These are phyloP conservation scores for Lichtheimia hyalospora DNA, from an alignment of 371 early-diverging fungal genomes.

Conservation along the genomic window DNA sequence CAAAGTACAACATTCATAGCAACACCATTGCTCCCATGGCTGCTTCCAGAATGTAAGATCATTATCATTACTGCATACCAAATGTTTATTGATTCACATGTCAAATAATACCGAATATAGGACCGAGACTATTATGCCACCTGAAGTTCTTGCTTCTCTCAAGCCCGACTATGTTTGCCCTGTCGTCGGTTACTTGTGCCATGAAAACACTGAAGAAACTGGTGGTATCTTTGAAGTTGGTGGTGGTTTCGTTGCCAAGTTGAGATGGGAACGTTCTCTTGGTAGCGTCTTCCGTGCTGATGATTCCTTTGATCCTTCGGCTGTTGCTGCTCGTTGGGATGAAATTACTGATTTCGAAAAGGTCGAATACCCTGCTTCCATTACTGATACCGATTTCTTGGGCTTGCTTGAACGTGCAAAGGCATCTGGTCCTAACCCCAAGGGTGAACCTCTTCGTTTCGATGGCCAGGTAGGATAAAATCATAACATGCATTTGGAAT, in stretches of 20 bases:
- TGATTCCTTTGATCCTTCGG: slow-evolving; percentile 81
- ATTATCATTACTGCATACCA: not conserved
- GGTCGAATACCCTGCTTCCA: slow-evolving; percentile 72
- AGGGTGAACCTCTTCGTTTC: slow-evolving; percentile 67
- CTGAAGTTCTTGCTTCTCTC: slow-evolving; percentile 87
- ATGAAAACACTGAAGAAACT: slow-evolving; percentile 83
- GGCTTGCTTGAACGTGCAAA: slow-evolving; percentile 80
- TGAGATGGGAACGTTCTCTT: slow-evolving; percentile 90
- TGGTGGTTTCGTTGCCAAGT: slow-evolving; percentile 92
- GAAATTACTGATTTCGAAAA: slow-evolving; percentile 79
- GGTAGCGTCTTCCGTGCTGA: slow-evolving; percentile 95
- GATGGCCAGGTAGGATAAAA: slow-evolving; percentile 60
- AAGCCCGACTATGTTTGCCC: slow-evolving; percentile 97
- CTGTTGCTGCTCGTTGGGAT: slow-evolving; percentile 73
- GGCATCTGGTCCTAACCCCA: slow-evolving; percentile 56
- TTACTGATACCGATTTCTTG: slow-evolving; percentile 86
- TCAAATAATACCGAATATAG: slow-evolving; percentile 16
- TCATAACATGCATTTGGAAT: too few relatives aligned
- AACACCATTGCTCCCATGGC: slow-evolving; percentile 98
- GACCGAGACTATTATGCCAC: slow-evolving; percentile 93
- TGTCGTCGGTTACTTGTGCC: slow-evolving; percentile 91
- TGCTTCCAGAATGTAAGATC: slow-evolving; percentile 87
- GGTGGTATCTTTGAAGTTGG: slow-evolving; percentile 94
- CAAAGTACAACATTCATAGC: slow-evolving; percentile 85
- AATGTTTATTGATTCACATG: slow-evolving; percentile 2